phyloP scores from a whole-genome alignment of 495 filamentous ascomycete species.

The Aspergillus panamensis region DNA sequence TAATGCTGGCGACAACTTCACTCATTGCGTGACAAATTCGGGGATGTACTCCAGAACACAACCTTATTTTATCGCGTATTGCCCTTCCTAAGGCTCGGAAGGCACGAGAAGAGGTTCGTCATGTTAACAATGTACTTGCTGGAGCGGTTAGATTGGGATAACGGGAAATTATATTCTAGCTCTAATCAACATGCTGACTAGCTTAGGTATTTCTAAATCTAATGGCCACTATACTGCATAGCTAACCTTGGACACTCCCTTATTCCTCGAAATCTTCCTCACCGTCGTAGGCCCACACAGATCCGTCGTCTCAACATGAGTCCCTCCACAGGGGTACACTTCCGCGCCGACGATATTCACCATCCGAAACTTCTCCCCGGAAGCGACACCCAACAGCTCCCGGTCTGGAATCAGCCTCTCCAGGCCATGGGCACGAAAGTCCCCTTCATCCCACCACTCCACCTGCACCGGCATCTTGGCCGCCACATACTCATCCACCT shows the following conservation, averaged over 20 bases:
- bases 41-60: too few relatives aligned
- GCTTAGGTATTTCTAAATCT: too few relatives aligned
- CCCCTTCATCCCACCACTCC: constrained; percentile 56
- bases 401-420: constrained; percentile 49
- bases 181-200: too few relatives aligned
- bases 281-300: constrained; percentile 52
- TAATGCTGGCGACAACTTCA: too few relatives aligned
- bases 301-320: constrained; percentile 55
- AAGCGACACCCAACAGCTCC: constrained; percentile 30
- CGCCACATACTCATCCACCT: constrained; percentile 49
- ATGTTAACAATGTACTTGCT: too few relatives aligned
- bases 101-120: too few relatives aligned
- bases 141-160: too few relatives aligned
- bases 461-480: constrained; percentile 52
- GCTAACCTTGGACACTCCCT: constrained; percentile 53
- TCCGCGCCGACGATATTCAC: constrained; percentile 58
- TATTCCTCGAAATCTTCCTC: constrained; percentile 56
- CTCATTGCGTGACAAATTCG: too few relatives aligned
- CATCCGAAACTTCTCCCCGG: constrained; percentile 47
- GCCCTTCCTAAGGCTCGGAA: too few relatives aligned
- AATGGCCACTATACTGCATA: constrained; percentile 29
- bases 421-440: constrained; percentile 39
- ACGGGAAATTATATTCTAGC: too few relatives aligned
- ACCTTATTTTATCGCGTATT: too few relatives aligned
- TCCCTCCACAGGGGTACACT: constrained; percentile 63